A percentile compares a stretch with the other conserved stretches of the same genome.
Evolutionary conservation across 768 basidiomycete species (phyloP).

Genomic region (Agaricus blazei): DNA sequence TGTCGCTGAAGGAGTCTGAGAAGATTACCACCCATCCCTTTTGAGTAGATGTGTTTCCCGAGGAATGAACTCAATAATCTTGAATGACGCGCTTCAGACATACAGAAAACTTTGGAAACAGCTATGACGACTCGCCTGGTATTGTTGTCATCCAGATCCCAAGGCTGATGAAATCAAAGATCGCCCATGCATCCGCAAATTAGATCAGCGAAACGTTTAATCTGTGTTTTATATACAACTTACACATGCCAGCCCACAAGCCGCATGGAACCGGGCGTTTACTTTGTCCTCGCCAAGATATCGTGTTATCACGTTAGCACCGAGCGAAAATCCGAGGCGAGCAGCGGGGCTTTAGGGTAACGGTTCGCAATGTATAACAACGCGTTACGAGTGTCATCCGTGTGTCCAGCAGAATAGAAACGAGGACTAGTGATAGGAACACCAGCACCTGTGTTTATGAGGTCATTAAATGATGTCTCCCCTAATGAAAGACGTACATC

Average conservation of each 20-base stretch:
- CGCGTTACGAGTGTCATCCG: conserved; percentile 83
- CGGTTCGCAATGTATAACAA: conserved; percentile 65
- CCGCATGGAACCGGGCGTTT: conserved; percentile 54
- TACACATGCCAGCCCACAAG: conserved; percentile 72
- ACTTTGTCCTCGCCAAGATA: conserved; percentile 84
- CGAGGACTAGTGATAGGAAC: conserved; percentile 78
- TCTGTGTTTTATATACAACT: conserved; percentile 24
- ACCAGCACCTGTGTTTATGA: conserved; percentile 60
- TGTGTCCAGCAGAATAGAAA: conserved; percentile 85
- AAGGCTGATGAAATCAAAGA: conserved; percentile 32
- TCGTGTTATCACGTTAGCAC: conserved; percentile 85
- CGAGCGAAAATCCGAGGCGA: conserved; percentile 94
- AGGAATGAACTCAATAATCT: conserved; percentile 55
- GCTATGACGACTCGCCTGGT: conserved; percentile 27
- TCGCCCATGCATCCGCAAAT: conserved; percentile 8
- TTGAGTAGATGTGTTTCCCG: conserved; percentile 65
- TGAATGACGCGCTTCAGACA: conserved; percentile 9
- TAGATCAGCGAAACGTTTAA: conserved; percentile 16
- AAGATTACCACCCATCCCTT: conserved; percentile 75
- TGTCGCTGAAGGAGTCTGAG: conserved; percentile 52
- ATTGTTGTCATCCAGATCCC: conserved; percentile 49
- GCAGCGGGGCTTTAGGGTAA: conserved; percentile 76
- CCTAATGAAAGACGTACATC: conserved; percentile 52
- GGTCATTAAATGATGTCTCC: conserved; percentile 1
- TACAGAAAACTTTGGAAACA: background rate